Percentiles rank a stretch among this genome's conserved stretches.
phyloP scores from a whole-genome alignment of 129 eudicot genomes.

The Rutidosis leptorrhynchoides region DNA sequence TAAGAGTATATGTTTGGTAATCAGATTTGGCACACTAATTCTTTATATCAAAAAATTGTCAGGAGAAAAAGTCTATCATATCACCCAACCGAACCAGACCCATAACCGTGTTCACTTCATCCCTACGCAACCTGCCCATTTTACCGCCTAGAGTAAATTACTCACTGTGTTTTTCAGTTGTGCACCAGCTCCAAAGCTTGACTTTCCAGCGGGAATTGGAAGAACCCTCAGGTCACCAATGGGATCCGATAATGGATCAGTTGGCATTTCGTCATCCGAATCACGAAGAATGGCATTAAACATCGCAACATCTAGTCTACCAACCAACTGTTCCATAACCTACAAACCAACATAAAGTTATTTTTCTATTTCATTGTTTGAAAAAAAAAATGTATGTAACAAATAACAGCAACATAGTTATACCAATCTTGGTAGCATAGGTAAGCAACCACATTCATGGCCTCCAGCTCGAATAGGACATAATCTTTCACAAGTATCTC shows the following conservation, averaged over 20 bases:
- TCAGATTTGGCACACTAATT: not conserved
- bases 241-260: slow-evolving; percentile 93
- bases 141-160: not conserved
- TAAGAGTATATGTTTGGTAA: not conserved
- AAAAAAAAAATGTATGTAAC: slow-evolving; percentile 21
- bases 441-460: slow-evolving; percentile 91
- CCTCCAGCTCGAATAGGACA: slow-evolving; percentile 90
- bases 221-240: slow-evolving; percentile 69
- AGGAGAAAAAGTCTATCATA: not conserved
- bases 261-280: slow-evolving; percentile 86
- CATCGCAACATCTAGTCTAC: slow-evolving; percentile 91
- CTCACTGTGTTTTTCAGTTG: slow-evolving; percentile 90
- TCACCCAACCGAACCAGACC: not conserved
- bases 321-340: slow-evolving; percentile 96
- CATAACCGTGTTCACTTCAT: not conserved
- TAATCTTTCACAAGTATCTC: slow-evolving; percentile 80
- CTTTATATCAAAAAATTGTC: not conserved
- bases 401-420: slow-evolving; percentile 1
- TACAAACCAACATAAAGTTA: slow-evolving; percentile 17
- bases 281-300: slow-evolving; percentile 93
- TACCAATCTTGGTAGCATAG: slow-evolving; percentile 57
- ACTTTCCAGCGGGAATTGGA: slow-evolving; percentile 75
- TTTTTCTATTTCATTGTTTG: not conserved
- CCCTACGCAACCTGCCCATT: not conserved
- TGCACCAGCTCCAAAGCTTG: slow-evolving; percentile 95